These are phyloP conservation scores for Lachnellula suecica DNA, from an alignment of 2,329 filamentous ascomycete species.

Conservation along the genomic window DNA sequence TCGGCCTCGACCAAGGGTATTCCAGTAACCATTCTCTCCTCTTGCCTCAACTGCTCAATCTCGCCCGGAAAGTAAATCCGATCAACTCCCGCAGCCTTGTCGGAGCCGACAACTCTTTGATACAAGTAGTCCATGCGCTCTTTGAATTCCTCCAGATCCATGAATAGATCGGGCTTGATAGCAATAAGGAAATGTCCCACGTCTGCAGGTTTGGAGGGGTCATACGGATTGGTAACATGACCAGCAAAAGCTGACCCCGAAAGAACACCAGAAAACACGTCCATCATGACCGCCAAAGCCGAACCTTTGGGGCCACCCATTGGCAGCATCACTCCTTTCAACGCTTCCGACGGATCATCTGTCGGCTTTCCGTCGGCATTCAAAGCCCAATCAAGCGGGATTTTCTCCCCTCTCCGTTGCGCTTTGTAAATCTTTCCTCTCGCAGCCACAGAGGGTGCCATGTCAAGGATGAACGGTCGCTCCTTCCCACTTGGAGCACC, in stretches of 20 bases:
- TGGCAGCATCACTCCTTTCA: conserved; percentile 79
- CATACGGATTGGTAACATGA: conserved; percentile 74
- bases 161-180: conserved; percentile 74
- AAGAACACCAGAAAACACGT: conserved; percentile 78
- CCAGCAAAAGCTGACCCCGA: conserved; percentile 79
- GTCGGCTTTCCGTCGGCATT: conserved; percentile 69
- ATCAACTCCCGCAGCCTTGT: conserved; percentile 55
- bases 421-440: conserved; percentile 75
- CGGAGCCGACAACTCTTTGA: conserved; percentile 50
- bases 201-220: conserved; percentile 64
- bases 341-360: conserved; percentile 67
- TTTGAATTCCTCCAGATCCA: conserved; percentile 68
- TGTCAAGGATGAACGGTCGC: conserved; percentile 71
- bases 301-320: conserved; percentile 86
- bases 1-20: conserved; percentile 60
- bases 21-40: conserved; percentile 50
- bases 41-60: conserved; percentile 55
- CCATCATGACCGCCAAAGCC: conserved; percentile 80
- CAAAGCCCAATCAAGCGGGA: conserved; percentile 73
- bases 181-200: conserved; percentile 74
- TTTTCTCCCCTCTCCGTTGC: conserved; percentile 63
- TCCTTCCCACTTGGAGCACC: conserved; percentile 67
- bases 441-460: conserved; percentile 69
- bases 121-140: conserved; percentile 58
- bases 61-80: conserved; percentile 63